Evolutionary conservation across 2,329 filamentous ascomycete species (phyloP).

Genomic region (Proliferodiscus dingleyae): DNA sequence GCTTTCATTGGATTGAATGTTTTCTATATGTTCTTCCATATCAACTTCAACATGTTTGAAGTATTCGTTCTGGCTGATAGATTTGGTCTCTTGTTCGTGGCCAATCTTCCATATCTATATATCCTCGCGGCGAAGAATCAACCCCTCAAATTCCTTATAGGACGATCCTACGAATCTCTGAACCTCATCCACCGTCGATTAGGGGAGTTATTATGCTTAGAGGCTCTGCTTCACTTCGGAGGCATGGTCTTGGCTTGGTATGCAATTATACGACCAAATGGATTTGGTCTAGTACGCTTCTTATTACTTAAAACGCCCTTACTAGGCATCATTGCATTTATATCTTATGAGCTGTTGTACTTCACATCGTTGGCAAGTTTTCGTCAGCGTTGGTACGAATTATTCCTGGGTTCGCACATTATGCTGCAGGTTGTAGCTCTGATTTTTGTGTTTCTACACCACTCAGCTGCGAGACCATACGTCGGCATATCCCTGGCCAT

Average conservation of each 20-base stretch:
- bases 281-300: conserved; percentile 46
- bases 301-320: conserved; percentile 47
- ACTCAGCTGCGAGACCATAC: conserved; percentile 46
- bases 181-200: conserved; percentile 62
- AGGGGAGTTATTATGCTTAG: conserved; percentile 57
- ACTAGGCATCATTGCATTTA: conserved; percentile 49
- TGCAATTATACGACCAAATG: conserved; percentile 43
- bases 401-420: conserved; percentile 56
- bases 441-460: conserved; percentile 56
- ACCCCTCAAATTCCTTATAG: conserved; percentile 54
- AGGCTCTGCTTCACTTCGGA: conserved; percentile 50
- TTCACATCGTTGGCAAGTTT: conserved; percentile 57
- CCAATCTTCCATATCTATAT: conserved; percentile 52
- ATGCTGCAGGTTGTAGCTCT: conserved; percentile 51
- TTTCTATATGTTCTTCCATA: conserved; percentile 52
- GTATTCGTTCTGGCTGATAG: conserved; percentile 47
- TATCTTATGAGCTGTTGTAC: conserved; percentile 57
- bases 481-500: conserved; percentile 49
- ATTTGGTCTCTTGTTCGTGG: conserved; percentile 36
- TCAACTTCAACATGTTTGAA: conserved; percentile 42
- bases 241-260: conserved; percentile 54
- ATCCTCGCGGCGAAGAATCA: conserved; percentile 63
- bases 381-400: conserved; percentile 56
- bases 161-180: conserved; percentile 60
- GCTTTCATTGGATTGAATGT: conserved; percentile 49